Percentiles rank a stretch among this genome's conserved stretches.
These are phyloP conservation scores for Aspergillus jensenii DNA, from an alignment of 2,329 filamentous ascomycete species.

Conservation along the genomic window DNA sequence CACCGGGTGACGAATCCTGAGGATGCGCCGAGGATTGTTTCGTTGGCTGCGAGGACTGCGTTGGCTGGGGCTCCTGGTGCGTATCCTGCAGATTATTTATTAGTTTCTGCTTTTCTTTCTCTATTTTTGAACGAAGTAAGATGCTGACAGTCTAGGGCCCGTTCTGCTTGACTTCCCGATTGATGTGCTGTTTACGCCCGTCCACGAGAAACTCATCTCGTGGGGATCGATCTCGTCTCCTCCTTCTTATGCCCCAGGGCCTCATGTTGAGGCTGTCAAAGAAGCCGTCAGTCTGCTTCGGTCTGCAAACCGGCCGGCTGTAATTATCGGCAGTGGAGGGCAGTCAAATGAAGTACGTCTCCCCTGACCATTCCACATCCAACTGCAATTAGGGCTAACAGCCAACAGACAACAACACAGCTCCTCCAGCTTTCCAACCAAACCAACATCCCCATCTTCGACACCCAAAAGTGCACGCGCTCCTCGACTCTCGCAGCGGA, in stretches of 20 bases:
- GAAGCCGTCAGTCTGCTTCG: conserved; percentile 32
- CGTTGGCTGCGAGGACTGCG: conserved; percentile 42
- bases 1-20: conserved; percentile 46
- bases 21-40: conserved; percentile 48
- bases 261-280: conserved; percentile 38
- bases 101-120: too few relatives aligned
- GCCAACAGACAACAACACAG: conserved; percentile 25
- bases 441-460: conserved; percentile 43
- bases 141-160: conserved; percentile 9
- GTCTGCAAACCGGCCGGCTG: conserved; percentile 38
- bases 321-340: conserved; percentile 45
- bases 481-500: conserved; percentile 15
- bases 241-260: conserved; percentile 34
- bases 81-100: too few relatives aligned
- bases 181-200: conserved; percentile 42
- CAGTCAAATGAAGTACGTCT: conserved; percentile 2
- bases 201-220: conserved; percentile 36
- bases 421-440: conserved; percentile 35
- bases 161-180: conserved; percentile 25
- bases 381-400: neutral
- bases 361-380: neutral
- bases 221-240: conserved; percentile 44
- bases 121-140: neutral
- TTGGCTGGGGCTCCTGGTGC: conserved; percentile 43
- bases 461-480: conserved; percentile 29